Evolutionary conservation across 202 grass and related monocot genomes (phyloP), one percentile per base, ranked within the genome.

Genomic region (Brachypodium distachyon): DNA sequence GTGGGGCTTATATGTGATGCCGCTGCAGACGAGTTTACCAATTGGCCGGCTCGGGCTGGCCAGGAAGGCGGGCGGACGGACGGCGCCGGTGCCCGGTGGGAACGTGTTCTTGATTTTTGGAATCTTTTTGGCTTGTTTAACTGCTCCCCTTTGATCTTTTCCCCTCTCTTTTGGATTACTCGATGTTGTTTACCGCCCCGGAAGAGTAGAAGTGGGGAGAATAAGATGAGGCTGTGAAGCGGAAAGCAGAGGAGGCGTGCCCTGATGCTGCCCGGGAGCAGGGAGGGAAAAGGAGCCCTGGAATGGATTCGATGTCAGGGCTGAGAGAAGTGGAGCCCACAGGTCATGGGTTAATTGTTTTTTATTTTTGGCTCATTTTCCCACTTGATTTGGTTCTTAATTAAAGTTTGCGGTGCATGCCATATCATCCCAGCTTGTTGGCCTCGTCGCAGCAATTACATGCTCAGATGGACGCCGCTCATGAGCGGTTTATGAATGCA

Each of bases 1-100:
- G 86, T n/a, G n/a, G n/a, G 63, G 44, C 44, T 84, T 88, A 80
- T 88, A 84, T 81, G 34, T n/a, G 73, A 5, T 44, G 70, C 16
- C 50, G 48, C 27, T 1, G n/a, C n/a, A n/a, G 74, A 66, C 53
- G 48, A 54, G 70, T 0, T 55, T 46, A 46, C 29, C 70, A 27
- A 73, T 16, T 40, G 18, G 37, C 29, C 25, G 3, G 22, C 42
- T 12, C n/a, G n/a, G n/a, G n/a, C n/a, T n/a, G n/a, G n/a, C n/a
- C n/a, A n/a, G n/a, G n/a, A n/a, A n/a, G n/a, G 28, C 25, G 54
- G 55, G 3, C 0, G 48, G 48, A 19, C n/a, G 47, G 46, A 50
- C 31, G 68, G 50, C 56, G 63, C 39, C 63, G 5, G 61, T 26
- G 37, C 12, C 5, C 13, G 28, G 16, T 89, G 72, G 57, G 66